A percentile compares a stretch with the other conserved stretches of the same genome.
These are phyloP conservation scores for Neonectria coccinea DNA, from an alignment of 2,329 filamentous ascomycete genomes.

Conservation along the genomic window DNA sequence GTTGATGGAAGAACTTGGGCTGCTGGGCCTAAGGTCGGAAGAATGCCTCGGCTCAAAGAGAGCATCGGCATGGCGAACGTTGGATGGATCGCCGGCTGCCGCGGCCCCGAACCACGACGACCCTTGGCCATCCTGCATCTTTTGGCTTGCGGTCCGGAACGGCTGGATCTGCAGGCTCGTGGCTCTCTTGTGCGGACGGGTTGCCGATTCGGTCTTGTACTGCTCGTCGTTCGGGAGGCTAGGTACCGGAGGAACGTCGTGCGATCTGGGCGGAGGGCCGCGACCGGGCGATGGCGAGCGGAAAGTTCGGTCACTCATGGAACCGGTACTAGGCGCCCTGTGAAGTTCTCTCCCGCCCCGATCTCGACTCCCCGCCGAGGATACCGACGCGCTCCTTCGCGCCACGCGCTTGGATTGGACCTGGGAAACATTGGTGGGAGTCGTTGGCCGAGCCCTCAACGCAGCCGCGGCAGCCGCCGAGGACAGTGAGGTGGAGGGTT, in stretches of 20 bases:
- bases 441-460: constrained; percentile 80
- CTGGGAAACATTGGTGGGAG: constrained; percentile 82
- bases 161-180: constrained; percentile 60
- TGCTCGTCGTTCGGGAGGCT: constrained; percentile 68
- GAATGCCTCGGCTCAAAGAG: constrained; percentile 50
- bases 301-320: constrained; percentile 92
- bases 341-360: constrained; percentile 63
- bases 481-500: constrained; percentile 75
- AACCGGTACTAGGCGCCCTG: constrained; percentile 76
- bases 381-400: constrained; percentile 77
- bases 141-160: constrained; percentile 67
- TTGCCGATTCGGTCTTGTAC: constrained; percentile 41
- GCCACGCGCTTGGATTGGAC: constrained; percentile 89
- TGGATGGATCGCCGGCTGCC: constrained; percentile 56
- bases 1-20: constrained; percentile 67
- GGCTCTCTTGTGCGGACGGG: constrained; percentile 53
- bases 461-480: constrained; percentile 89
- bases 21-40: constrained; percentile 54
- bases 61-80: constrained; percentile 59
- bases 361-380: constrained; percentile 70
- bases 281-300: constrained; percentile 75
- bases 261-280: constrained; percentile 55
- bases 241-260: constrained; percentile 79
- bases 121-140: constrained; percentile 55
- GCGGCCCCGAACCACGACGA: constrained; percentile 66